Conservation (phyloP, 345 rosid genomes). For the Arabidopsis arenosa region DNA sequence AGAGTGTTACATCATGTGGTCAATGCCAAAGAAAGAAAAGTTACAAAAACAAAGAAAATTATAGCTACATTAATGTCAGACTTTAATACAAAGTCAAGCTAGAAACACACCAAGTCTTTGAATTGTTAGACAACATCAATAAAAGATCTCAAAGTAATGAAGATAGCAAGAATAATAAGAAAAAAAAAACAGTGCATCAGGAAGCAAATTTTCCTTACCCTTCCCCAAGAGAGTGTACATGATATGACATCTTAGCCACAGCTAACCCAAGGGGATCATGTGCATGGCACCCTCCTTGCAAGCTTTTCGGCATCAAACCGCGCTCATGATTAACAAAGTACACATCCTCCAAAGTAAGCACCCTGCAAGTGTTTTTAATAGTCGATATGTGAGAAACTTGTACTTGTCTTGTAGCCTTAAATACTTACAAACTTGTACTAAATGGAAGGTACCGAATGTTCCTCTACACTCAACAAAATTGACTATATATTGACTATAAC, state of each 20-base stretch:
- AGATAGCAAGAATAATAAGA: neutral
- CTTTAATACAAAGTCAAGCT: neutral
- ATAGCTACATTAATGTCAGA: neutral
- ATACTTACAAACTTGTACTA: neutral
- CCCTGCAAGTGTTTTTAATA: constrained; percentile 56
- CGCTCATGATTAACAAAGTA: constrained; percentile 60
- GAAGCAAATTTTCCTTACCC: constrained; percentile 58
- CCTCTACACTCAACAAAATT: neutral
- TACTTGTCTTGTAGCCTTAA: neutral
- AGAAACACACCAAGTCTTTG: neutral
- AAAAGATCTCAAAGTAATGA: neutral
- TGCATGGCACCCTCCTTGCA: constrained; percentile 37
- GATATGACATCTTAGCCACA: constrained; percentile 86
- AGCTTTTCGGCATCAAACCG: constrained; percentile 44
- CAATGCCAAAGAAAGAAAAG: neutral
- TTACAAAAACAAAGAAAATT: neutral
- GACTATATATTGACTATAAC: neutral
- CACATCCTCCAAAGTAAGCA: constrained; percentile 88
- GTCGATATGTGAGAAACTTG: constrained; percentile 14
- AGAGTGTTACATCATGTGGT: constrained; percentile 10
- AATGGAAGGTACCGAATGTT: constrained; percentile 2
- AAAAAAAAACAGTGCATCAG: constrained; percentile 13
- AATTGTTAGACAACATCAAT: neutral
- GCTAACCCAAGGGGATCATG: constrained; percentile 75
- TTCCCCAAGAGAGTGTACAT: constrained; percentile 86